phyloP scores from a whole-genome alignment of 495 filamentous ascomycete species.

The Hypoxylon trugodes region DNA sequence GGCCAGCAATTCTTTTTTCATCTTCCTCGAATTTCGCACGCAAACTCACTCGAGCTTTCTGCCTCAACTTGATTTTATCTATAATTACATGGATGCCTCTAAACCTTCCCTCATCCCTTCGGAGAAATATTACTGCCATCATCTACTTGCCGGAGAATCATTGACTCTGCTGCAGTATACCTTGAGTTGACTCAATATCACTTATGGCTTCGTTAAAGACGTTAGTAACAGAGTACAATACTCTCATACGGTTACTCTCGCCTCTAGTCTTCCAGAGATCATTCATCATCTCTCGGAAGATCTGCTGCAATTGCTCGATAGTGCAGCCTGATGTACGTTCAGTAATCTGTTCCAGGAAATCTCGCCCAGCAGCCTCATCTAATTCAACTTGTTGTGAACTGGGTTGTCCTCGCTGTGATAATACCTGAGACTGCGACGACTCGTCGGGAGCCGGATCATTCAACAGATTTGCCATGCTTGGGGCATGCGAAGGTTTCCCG shows the following conservation, averaged over 20 bases:
- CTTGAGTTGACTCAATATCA: conserved; percentile 79
- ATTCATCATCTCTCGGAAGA: conserved; percentile 90
- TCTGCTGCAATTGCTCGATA: conserved; percentile 94
- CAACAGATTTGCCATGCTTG: conserved; percentile 47
- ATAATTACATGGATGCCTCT: conserved; percentile 26
- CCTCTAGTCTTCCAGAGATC: conserved; percentile 79
- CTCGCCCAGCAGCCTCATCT: conserved; percentile 61
- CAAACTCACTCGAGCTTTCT: neutral
- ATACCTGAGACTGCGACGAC: conserved; percentile 35
- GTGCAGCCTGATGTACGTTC: conserved; percentile 77
- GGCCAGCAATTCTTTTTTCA: no score
- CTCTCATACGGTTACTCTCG: conserved; percentile 81
- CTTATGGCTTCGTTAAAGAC: conserved; percentile 82
- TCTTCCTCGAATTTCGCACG: no score
- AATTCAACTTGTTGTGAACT: conserved; percentile 60
- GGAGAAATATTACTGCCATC: no score
- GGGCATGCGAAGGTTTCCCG: conserved; percentile 42
- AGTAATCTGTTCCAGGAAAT: conserved; percentile 67
- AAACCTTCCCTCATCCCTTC: neutral
- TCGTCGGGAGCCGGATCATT: conserved; percentile 45
- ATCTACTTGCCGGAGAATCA: neutral
- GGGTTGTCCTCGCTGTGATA: conserved; percentile 44
- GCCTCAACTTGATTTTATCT: no score
- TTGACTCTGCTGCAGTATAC: conserved; percentile 44
- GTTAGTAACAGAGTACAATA: conserved; percentile 66